Base-by-base conservation (phyloP, 2,329 filamentous ascomycete species). In the Xylariales sp. region DNA sequence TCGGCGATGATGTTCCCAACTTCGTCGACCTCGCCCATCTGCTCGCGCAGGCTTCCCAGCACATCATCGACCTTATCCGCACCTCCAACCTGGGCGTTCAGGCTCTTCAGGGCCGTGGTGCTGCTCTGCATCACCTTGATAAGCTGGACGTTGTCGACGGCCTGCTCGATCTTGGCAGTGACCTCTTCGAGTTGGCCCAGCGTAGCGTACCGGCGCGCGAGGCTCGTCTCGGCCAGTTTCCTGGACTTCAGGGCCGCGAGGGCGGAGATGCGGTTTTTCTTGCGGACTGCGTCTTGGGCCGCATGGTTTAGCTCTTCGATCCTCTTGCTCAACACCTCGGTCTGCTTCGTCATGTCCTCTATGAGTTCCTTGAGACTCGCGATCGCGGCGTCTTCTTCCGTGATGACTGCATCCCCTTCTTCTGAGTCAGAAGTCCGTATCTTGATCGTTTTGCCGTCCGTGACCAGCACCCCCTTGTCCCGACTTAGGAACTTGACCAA, bases 21-120 rank as follows among this genome's bases (percentile, higher is more conserved):
- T 65, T 97, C 91, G 57, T 96, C 89, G 18, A 84, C 81, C 52
- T 84, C 80, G 38, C 69, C 75, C 79, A 93, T 93, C 65, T 94
- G 82, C 44, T 90, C 84, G 39, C 85, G 76, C 55, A 95, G 65
- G 36, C 75, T 73, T 51, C 88, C 85, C 38, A 94, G 78, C 10
- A 93, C 78, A 46, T 79, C 77, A 49, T 89, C 86, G 0, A 94
- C 88, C 33, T 74, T 75, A 48, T 88, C 84, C 0, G 77, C 75
- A 1, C 88, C 86, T 33, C 93, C 93, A 16, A 89, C 76, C 57
- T 88, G 78, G 34, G 76, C 73, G 57, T 95, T 89, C 21, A 98
- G 71, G 19, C 69, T 72, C 50, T 77, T 76, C 24, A 98, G 73
- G 1, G 86, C 88, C 24, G 74, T 74, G 0, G 84, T 79, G 47